Base-by-base conservation (phyloP, 352 stramenopile genomes). In the Stephanocyclus meneghinianus region DNA sequence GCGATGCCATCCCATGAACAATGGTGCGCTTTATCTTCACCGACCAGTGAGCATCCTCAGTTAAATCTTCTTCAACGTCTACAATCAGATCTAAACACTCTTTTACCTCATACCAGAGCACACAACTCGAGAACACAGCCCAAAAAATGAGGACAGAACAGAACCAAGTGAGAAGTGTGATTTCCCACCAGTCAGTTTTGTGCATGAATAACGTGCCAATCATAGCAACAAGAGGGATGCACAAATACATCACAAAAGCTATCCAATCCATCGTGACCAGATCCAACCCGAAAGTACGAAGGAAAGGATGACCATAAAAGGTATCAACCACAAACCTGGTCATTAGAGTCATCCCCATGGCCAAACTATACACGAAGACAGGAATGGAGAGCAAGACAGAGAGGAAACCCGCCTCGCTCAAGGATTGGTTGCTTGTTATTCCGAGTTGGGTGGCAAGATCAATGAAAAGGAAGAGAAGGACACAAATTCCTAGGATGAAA, bases 221-320 rank as follows among this genome's bases (percentile, higher is more conserved):
- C 37, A 87, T 76, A 0, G 81, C 56, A 13, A 87, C 13, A 0
- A 83, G 18, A 53, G 83, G 83, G 18, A 83, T 71, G 1, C 80
- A 72, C 2, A 88, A 47, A 71, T 87, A 86, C n/a, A 87, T 67
- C 1, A 78, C 53, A 53, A 85, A 89, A 16, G 76, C 63, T 16
- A 87, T 70, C 83, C 83, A 89, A 75, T 89, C 83, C 11, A 76
- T 86, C 6, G 63, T 78, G 16, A 74, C 81, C 16, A 72, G n/a
- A 60, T 74, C 71, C 37, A 77, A 56, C 26, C 80, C 80, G 68
- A 88, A 88, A n/a, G 50, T 81, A 32, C 70, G 57, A 40, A 89
- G 66, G 47, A 89, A 82, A 13, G 78, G 71, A 65, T 88, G 78
- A 30, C 83, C 83, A 45, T 78, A 61, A 61, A 85, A 89, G 9